Percentiles rank a stretch among this genome's conserved stretches.
Conservation (phyloP, 148 eudicot genomes). For the Rhododendron mucronatum region DNA sequence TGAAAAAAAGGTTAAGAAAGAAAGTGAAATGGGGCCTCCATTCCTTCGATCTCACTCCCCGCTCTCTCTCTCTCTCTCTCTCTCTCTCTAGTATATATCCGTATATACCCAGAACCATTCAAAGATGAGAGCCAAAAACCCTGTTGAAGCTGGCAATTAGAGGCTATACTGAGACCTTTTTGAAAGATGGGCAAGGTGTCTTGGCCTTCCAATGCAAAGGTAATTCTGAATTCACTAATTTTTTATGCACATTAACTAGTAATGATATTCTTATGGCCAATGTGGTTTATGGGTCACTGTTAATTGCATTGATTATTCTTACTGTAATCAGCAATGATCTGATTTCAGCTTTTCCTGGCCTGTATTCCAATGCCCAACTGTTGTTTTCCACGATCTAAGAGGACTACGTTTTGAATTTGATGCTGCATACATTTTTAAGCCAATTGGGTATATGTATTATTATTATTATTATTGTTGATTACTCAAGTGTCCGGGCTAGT, state of each 20-base stretch:
- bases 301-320: neutral
- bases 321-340: neutral
- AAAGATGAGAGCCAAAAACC: neutral
- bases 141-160: neutral
- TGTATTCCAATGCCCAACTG: neutral
- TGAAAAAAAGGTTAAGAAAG: no score
- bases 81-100: neutral
- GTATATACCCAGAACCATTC: neutral
- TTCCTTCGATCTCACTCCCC: neutral
- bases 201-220: slow-evolving; percentile 77
- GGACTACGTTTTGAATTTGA: neutral
- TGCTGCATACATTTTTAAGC: neutral
- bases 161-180: neutral
- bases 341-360: neutral
- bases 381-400: neutral
- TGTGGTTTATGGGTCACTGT: neutral
- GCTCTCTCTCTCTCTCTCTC: neutral
- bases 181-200: slow-evolving; percentile 35
- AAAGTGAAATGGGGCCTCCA: no score
- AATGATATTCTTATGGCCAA: neutral
- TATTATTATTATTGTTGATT: neutral
- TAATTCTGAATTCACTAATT: slow-evolving; percentile 7
- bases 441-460: neutral
- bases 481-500: no score
- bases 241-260: neutral